Evolutionary conservation across 768 basidiomycete species (phyloP), one percentile per base, ranked within the genome.

Genomic region (Phylloporus scabripes): DNA sequence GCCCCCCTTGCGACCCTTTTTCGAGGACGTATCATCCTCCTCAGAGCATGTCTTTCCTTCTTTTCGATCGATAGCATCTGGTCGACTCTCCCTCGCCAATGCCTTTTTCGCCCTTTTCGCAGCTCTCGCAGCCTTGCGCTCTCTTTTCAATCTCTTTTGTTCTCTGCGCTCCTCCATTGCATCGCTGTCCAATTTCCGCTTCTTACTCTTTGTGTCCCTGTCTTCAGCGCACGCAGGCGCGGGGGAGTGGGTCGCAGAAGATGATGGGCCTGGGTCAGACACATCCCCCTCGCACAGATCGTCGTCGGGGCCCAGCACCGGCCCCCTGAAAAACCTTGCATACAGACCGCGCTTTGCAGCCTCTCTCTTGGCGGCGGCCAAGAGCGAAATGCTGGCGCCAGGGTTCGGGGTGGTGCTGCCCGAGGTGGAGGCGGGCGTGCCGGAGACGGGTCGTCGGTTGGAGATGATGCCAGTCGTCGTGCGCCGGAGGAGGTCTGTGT

Each of bases 401-500:
- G 41, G 12, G 12, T 70, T 60, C 6, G 75, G 75, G 14, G 74
- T 79, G 46, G 64, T 63, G 10, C 61, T 62, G 45, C 75, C 75
- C 23, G 77, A 77, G 1, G 53, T 49, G 73, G 76, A 46, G 29
- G 77, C 75, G 20, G 77, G 70, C 8, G 77, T 74, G 39, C 79
- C 79, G 1, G 64, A 59, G 23, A 72, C 55, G 37, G 86, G 84
- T 32, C 82, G 74, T 48, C 82, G 77, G 61, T 84, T 84, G 29
- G 86, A 88, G 41, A 91, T 66, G 52, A 91, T 87, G 11, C 87
- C 86, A 3, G 87, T 90, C 3, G 71, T 68, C 1, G 89, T 92
- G 21, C 82, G 81, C 51, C 74, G 72, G 18, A 85, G 50, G 11
- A 67, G 53, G 34, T 48, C 46, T 42, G 58, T 42, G 50, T 37